Base-by-base conservation (phyloP, 2,329 filamentous ascomycete genomes). In the Colletotrichum godetiae region DNA sequence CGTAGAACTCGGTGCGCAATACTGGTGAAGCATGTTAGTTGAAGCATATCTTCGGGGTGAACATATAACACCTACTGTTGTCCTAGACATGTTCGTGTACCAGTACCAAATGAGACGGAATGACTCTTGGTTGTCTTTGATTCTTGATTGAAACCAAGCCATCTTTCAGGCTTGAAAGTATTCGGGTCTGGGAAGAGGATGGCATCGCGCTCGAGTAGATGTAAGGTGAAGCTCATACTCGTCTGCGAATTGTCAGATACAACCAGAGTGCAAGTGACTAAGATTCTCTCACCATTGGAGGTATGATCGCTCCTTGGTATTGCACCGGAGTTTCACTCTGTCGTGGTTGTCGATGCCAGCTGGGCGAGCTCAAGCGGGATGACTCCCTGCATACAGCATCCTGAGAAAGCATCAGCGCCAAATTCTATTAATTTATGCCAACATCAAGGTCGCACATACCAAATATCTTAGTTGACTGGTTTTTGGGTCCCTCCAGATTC, bases 351-450 rank as follows among this genome's bases (percentile, higher is more conserved):
- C 75, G 63, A 59, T 76, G 75, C 75, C 75, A 76, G 4, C 59
- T 53, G 1, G 75, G 75, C 5, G 75, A 71, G 31, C 75, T 76
- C n/a, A 76, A 27, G 5, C 75, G 60, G 4, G 68, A 71, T 13
- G 75, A 75, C 55, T 76, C 75, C n/a, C 72, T 68, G 13, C 74
- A 76, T 7, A 76, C 59, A 7, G 75, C 74, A 55, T 76, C 74
- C 75, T 76, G 19, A 15, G 0, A 5, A 1, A 22, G 29, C n/a
- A 35, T 66, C 15, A 73, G 52, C 19, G 27, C 2, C 12, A 31
- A 10, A 29, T 19, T 2, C 2, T 19, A 10, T 22, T 2, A 19
- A 5, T 7, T 5, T 2, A 3, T 13, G 13, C 4, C 19, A 31
- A 37, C 19, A 15, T n/a, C 58, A 10, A 3, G 2, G 11, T 2